These are phyloP conservation scores for Podaxis pistillaris DNA, from an alignment of 768 basidiomycete species.

Conservation along the genomic window DNA sequence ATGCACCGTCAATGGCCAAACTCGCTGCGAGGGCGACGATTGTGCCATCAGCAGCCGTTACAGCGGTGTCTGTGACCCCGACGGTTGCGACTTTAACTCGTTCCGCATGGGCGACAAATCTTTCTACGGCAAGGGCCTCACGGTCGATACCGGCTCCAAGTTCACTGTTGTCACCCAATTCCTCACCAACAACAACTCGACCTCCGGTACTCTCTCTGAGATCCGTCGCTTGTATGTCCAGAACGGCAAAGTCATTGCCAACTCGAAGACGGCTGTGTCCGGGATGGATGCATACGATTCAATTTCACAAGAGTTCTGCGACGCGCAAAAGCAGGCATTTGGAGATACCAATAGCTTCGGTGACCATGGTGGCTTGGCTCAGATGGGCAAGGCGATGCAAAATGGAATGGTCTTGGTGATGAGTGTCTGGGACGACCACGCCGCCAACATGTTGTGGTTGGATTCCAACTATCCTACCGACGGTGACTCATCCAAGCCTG, in stretches of 20 bases:
- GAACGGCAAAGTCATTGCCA: conserved; percentile 22
- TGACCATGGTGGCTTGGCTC: conserved; percentile 18
- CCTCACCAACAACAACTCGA: conserved; percentile 21
- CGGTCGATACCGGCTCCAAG: conserved; percentile 24
- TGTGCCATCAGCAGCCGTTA: conserved; percentile 18
- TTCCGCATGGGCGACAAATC: conserved; percentile 22
- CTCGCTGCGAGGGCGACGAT: conserved; percentile 19
- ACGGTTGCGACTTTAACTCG: conserved; percentile 24
- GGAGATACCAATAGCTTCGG: conserved; percentile 21
- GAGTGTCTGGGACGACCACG: conserved; percentile 28
- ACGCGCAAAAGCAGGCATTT: conserved; percentile 17
- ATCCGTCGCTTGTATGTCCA: conserved; percentile 24
- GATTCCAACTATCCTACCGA: conserved; percentile 34
- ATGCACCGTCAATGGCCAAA: conserved; percentile 17
- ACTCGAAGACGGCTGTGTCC: conserved; percentile 19
- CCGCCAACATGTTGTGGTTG: conserved; percentile 41
- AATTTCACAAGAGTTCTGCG: conserved; percentile 19
- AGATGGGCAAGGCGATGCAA: conserved; percentile 17
- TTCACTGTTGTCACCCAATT: conserved; percentile 25
- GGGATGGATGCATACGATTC: conserved; percentile 17
- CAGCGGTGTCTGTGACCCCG: conserved; percentile 20
- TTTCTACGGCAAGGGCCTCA: conserved; percentile 22
- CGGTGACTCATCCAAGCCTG: conserved; percentile 18
- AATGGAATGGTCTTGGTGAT: conserved; percentile 41
- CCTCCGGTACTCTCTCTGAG: conserved; percentile 20